phyloP scores from a whole-genome alignment of 768 basidiomycete genomes.

The Leccinum aurantiacum region DNA sequence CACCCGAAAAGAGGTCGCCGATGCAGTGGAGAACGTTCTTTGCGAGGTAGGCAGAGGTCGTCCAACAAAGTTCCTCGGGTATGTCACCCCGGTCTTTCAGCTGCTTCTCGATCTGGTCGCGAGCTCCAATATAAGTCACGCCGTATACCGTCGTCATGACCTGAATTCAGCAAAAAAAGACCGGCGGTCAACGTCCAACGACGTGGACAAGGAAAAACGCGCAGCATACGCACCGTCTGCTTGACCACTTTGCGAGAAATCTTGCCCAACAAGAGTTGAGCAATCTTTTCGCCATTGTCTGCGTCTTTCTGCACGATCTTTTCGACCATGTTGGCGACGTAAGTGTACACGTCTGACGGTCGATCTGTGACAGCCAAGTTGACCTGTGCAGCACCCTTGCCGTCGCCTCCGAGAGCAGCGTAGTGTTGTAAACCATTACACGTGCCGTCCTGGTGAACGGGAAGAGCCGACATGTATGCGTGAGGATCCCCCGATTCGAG shows the following conservation, averaged over 20 bases:
- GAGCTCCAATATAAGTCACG: conserved; percentile 92
- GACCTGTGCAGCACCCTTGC: conserved; percentile 85
- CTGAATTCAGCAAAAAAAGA: conserved; percentile 40
- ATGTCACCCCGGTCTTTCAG: conserved; percentile 75
- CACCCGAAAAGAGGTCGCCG: conserved; percentile 91
- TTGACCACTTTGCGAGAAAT: conserved; percentile 94
- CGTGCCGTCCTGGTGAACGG: conserved; percentile 96
- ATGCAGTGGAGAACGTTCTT: conserved; percentile 78
- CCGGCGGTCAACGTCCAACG: background rate
- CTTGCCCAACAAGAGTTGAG: conserved; percentile 67
- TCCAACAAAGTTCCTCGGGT: conserved; percentile 70
- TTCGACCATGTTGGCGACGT: conserved; percentile 87
- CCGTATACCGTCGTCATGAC: conserved; percentile 99
- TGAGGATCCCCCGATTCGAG: conserved; percentile 66
- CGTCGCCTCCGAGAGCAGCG: conserved; percentile 94
- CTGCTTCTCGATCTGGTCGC: conserved; percentile 92
- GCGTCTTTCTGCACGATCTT: conserved; percentile 57
- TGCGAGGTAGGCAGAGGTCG: conserved; percentile 75
- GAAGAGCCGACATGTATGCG: conserved; percentile 64
- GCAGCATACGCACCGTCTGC: conserved; percentile 70
- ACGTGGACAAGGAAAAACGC: background rate
- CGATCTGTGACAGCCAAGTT: conserved; percentile 82
- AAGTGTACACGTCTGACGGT: conserved; percentile 94
- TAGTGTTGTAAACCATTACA: conserved; percentile 99
- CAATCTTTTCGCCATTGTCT: conserved; percentile 49